These are phyloP conservation scores for Hymenotorrendiella dingleyae DNA, from an alignment of 2,329 filamentous ascomycete genomes.

Conservation along the genomic window DNA sequence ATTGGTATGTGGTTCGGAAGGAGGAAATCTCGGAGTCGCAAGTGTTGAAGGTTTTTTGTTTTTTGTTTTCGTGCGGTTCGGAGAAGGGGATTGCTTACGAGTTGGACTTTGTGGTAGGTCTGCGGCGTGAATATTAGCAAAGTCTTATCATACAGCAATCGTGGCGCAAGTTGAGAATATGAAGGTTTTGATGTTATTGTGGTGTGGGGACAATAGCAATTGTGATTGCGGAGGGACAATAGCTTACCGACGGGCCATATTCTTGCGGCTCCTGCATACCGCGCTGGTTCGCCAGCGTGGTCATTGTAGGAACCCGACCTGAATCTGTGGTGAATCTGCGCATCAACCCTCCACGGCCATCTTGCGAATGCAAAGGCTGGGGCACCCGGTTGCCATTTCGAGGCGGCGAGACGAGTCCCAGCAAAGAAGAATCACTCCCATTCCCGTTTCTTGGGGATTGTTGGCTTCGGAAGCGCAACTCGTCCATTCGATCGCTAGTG, in stretches of 20 bases:
- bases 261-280: conserved; percentile 26
- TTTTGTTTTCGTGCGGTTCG: not conserved
- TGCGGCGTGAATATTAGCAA: conserved; percentile 30
- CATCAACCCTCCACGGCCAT: conserved; percentile 72
- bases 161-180: not conserved
- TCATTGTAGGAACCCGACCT: conserved; percentile 72
- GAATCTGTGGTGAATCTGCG: conserved; percentile 93
- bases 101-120: conserved; percentile 68
- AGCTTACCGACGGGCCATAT: conserved; percentile 30
- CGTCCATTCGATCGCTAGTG: conserved; percentile 65
- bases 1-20: no score
- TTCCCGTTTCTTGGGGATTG: conserved; percentile 71
- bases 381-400: conserved; percentile 62
- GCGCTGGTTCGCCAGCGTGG: conserved; percentile 31
- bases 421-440: conserved; percentile 71
- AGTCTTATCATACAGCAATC: conserved; percentile 3
- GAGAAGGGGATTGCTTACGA: conserved; percentile 49
- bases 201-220: conserved; percentile 14
- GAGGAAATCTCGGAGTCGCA: no score
- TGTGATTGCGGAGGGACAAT: conserved; percentile 13
- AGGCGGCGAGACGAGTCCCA: conserved; percentile 67
- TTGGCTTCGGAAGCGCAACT: conserved; percentile 71
- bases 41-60: not conserved
- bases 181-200: conserved; percentile 1
- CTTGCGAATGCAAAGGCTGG: conserved; percentile 52